Base-by-base conservation (phyloP, 768 basidiomycete genomes). In the Suillus discolor region DNA sequence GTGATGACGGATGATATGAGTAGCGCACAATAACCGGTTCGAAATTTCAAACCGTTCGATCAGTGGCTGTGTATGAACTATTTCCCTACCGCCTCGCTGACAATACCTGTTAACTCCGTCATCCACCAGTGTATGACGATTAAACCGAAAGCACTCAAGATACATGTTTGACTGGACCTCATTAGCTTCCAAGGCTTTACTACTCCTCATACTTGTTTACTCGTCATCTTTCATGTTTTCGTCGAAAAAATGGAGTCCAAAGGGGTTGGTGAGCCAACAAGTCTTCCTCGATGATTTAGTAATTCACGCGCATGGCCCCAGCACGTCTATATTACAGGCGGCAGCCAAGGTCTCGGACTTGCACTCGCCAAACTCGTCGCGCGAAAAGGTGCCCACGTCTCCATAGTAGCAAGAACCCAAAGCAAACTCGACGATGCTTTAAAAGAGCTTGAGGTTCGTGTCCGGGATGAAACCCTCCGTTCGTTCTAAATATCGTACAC, bases 301-400 rank as follows among this genome's bases (percentile, higher is more conserved):
- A 1, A n/a, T 31, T 42, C 6, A 60, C 20, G 7, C n/a, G 31
- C 34, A 54, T 31, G 63, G 31, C 18, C 62, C 12, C 66, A 96
- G 95, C 92, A 95, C 70, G 87, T 88, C 76, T 93, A 94, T 73
- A 81, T 97, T 20, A 94, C 94, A 0, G 95, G 95, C 3, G 94
- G 92, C 4, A 91, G 89, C 49, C 82, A 88, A 16, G 95, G 95
- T 1, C 85, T 96, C 0, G 95, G 95, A 1, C 83, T 94, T 2
- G 84, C 87, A 0, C 79, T 96, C 9, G 91, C 94, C 1, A 81
- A 84, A 36, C 78, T 89, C 18, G 82, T 97, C 2, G 84, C 85
- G 16, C 78, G 80, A 66, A 81, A 81, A 65, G 95, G 96, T 0
- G 93, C 94, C 0, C 83, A 93, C 67, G 89, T 96, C 4, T 93